phyloP scores from a whole-genome alignment of 2,329 filamentous ascomycete genomes.

The Verticillium tricorpus region DNA sequence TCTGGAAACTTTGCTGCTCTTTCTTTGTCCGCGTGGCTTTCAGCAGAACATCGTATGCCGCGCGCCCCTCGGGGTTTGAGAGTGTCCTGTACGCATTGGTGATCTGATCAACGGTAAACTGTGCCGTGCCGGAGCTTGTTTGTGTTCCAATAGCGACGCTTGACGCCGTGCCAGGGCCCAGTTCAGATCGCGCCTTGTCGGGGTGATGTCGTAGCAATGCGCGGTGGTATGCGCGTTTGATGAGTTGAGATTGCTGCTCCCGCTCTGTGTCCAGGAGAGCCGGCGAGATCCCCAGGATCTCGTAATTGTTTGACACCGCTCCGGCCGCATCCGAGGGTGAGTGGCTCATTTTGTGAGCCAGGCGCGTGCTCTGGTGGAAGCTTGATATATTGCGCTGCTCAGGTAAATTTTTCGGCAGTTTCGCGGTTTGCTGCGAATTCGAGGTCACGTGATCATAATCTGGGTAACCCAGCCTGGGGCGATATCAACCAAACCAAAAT shows the following conservation, averaged over 20 bases:
- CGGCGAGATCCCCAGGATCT: slow-evolving; percentile 53
- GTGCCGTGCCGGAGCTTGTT: neutral
- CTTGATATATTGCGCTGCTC: too few species aligned
- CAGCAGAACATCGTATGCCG: slow-evolving; percentile 44
- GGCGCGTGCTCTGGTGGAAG: neutral
- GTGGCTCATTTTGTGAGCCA: neutral
- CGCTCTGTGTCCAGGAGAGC: slow-evolving; percentile 37
- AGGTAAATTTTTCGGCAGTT: too few species aligned
- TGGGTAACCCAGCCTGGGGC: neutral
- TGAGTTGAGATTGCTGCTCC: slow-evolving; percentile 37
- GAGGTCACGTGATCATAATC: neutral
- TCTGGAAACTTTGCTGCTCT: slow-evolving; percentile 37
- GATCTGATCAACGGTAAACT: slow-evolving; percentile 60
- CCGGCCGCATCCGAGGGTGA: neutral
- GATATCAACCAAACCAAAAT: neutral
- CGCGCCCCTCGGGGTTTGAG: slow-evolving; percentile 42
- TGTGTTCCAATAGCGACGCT: neutral
- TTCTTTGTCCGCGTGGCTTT: slow-evolving; percentile 10
- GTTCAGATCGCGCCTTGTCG: slow-evolving; percentile 41
- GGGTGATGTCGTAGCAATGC: slow-evolving; percentile 64
- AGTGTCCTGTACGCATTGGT: slow-evolving; percentile 54
- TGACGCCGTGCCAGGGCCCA: neutral
- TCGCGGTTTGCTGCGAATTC: neutral
- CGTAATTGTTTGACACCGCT: slow-evolving; percentile 49
- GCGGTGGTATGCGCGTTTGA: slow-evolving; percentile 61